A percentile compares a stretch with the other conserved stretches of the same genome.
phyloP scores from a whole-genome alignment of 1,284 basidiomycete species.

The Leccinum ponderosum region DNA sequence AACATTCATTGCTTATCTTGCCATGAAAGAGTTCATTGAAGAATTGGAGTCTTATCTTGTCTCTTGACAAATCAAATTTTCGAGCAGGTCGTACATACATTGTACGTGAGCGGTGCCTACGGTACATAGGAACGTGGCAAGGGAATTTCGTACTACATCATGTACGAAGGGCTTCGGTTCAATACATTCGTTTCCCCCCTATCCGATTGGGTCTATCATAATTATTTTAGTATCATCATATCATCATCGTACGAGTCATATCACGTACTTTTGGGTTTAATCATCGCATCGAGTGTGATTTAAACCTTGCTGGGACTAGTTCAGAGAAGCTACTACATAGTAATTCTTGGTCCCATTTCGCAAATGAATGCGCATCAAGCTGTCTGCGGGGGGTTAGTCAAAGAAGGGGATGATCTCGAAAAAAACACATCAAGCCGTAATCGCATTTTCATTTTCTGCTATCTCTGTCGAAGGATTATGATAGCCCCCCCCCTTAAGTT shows the following conservation, averaged over 20 bases:
- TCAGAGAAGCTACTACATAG: background rate
- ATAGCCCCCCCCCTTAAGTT: no score
- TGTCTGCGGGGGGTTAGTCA: background rate
- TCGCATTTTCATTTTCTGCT: background rate
- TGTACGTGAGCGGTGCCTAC: background rate
- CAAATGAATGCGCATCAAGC: background rate
- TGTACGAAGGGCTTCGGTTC: background rate
- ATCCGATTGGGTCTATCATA: background rate
- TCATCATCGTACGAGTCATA: background rate
- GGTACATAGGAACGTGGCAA: background rate
- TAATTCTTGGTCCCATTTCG: background rate
- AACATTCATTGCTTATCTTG: background rate
- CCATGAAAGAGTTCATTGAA: background rate
- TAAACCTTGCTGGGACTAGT: background rate
- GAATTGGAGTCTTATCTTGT: background rate
- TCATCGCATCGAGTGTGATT: background rate
- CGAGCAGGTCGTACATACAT: background rate
- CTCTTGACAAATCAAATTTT: background rate
- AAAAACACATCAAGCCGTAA: background rate
- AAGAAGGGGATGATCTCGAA: background rate
- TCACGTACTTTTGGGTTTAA: background rate
- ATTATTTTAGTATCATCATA: background rate
- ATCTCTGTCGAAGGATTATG: background rate
- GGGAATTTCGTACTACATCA: background rate
- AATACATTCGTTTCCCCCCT: background rate